Base-by-base conservation (phyloP, 352 stramenopile species). In the Globisporangium parvum region DNA sequence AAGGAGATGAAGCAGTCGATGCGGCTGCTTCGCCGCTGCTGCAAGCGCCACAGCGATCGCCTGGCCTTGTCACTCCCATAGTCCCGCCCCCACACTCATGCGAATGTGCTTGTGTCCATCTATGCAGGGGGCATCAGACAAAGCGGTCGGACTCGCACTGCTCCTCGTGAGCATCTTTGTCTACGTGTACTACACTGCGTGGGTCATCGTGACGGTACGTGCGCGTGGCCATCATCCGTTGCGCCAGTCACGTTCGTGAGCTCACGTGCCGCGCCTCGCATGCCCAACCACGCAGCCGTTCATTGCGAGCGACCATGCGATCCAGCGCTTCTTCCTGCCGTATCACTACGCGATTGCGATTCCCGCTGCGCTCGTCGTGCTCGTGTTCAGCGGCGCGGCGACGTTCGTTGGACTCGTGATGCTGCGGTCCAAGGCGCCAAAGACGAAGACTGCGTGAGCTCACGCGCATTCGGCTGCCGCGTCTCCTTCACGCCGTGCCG, bases 101-200 rank as follows among this genome's bases (percentile, higher is more conserved):
- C n/a, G n/a, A n/a, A n/a, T n/a, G n/a, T n/a, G n/a, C n/a, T n/a
- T n/a, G 6, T 31, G 26, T 31, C 26, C 26, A 31, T 31, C 26
- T 6, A 31, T 31, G 26, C 60, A 89, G 77, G 77, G 75, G 51
- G 80, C 67, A 21, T 85, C 75, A 18, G 88, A 96, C 49, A 91
- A 96, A 59, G 61, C 66, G 24, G 77, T 88, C n/a, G 88, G 88
- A 8, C 57, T 79, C 42, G 73, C 85, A 44, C 65, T 96, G 48
- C 73, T 96, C 56, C 62, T 80, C 23, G 70, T 93, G 41, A 93
- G 80, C 64, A 67, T 95, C 54, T 59, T 85, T 23, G 80, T 92
- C 41, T 96, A 93, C 61, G 71, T 93, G n/a, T 96, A 96, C 69
- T 96, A 96, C 76, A 95, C 82, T 23, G 63, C 85, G 20, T 96